These are phyloP conservation scores for Graphiopsis chlorocephala DNA, from an alignment of 2,329 filamentous ascomycete genomes.

Conservation along the genomic window DNA sequence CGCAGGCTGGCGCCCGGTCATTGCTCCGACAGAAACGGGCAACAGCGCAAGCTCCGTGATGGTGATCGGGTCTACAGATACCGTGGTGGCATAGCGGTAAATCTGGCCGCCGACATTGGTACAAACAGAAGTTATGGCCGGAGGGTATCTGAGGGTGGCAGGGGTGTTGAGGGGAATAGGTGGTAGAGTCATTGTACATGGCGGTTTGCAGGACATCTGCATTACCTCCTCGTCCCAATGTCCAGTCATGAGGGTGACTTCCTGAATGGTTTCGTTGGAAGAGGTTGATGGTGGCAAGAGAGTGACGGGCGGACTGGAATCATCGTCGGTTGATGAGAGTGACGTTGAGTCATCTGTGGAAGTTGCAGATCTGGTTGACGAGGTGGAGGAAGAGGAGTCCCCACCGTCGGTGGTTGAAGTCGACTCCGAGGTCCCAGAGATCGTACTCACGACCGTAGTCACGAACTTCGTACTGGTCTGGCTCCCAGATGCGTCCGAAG, in stretches of 20 bases:
- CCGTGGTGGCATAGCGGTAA: not conserved
- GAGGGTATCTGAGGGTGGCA: not conserved
- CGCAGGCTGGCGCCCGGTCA: not conserved
- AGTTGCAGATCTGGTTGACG: not conserved
- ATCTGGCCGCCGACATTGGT: not conserved
- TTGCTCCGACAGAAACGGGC: not conserved
- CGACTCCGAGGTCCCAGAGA: not conserved
- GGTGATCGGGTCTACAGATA: not conserved
- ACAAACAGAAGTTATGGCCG: not conserved
- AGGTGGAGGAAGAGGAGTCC: not conserved
- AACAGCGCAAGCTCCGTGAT: not conserved
- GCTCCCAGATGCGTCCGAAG: not conserved
- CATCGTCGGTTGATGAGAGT: not conserved
- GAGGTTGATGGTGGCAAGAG: not conserved
- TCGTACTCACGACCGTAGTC: not conserved
- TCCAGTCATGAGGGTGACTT: constrained; percentile 3
- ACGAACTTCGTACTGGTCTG: not conserved
- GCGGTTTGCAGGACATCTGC: not conserved
- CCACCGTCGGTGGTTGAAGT: not conserved
- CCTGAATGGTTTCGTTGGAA: not conserved
- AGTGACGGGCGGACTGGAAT: not conserved
- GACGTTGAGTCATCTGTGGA: not conserved
- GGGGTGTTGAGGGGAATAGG: not conserved
- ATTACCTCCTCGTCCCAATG: not conserved
- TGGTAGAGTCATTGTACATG: constrained; percentile 3